phyloP scores from a whole-genome alignment of 345 rosid species.

The Crucihimalaya himalaica region DNA sequence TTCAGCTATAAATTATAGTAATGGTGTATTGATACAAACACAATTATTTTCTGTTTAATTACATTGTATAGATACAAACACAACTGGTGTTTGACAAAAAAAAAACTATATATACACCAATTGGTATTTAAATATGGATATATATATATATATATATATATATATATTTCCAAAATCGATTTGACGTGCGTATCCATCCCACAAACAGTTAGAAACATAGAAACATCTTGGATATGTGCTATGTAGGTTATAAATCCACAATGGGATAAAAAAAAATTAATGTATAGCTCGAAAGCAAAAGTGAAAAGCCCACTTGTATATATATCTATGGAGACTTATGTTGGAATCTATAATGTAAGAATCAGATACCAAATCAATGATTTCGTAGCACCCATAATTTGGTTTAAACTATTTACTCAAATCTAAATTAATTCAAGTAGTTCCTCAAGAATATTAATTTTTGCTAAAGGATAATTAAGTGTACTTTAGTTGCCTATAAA shows the following conservation, averaged over 20 bases:
- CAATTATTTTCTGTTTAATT: too few relatives aligned
- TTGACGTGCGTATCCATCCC: slow-evolving; percentile 37
- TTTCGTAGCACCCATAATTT: slow-evolving; percentile 13
- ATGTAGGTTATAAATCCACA: slow-evolving; percentile 32
- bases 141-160: too few relatives aligned
- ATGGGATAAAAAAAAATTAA: slow-evolving; percentile 28
- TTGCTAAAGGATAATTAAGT: not conserved
- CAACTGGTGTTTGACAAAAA: too few relatives aligned
- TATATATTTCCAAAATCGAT: slow-evolving; percentile 6
- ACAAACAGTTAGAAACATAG: slow-evolving; percentile 31
- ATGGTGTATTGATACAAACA: too few relatives aligned
- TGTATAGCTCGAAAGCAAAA: slow-evolving; percentile 35
- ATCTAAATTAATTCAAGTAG: slow-evolving; percentile 1
- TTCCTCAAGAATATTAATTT: slow-evolving; percentile 7
- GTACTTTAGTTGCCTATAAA: not conserved
- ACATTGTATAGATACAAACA: too few relatives aligned
- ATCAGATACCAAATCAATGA: slow-evolving; percentile 31
- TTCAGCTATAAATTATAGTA: too few relatives aligned
- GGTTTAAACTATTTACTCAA: slow-evolving; percentile 5
- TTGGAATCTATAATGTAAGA: slow-evolving; percentile 28
- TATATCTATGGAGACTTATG: slow-evolving; percentile 13
- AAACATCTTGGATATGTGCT: slow-evolving; percentile 23
- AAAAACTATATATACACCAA: too few relatives aligned
- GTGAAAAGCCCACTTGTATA: slow-evolving; percentile 30
- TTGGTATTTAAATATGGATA: too few relatives aligned